These are phyloP conservation scores for Trametes elegans DNA, from an alignment of 768 basidiomycete species.

Conservation along the genomic window DNA sequence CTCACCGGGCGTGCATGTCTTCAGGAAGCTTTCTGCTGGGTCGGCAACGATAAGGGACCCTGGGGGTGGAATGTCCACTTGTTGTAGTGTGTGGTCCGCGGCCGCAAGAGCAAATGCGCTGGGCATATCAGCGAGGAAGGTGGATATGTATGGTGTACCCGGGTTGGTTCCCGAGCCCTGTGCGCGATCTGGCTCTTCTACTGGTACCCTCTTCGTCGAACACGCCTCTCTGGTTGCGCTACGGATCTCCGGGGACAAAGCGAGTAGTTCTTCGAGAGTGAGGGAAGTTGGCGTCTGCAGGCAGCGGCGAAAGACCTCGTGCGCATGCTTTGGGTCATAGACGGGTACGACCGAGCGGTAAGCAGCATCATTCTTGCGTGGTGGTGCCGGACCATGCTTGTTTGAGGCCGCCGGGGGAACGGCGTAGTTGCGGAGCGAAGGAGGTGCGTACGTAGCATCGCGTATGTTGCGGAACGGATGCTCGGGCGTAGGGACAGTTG, in stretches of 20 bases:
- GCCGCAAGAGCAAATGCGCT: background rate
- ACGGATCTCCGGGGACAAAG: constrained; percentile 7
- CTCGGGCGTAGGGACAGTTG: background rate
- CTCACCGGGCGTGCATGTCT: background rate
- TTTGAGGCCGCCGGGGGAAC: background rate
- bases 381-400: too few relatives aligned
- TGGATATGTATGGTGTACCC: background rate
- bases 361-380: constrained; percentile 2
- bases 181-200: background rate
- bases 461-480: constrained; percentile 9
- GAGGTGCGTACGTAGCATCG: constrained; percentile 2
- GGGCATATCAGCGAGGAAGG: constrained; percentile 8
- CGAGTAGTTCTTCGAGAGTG: background rate
- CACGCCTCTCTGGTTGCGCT: background rate
- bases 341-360: background rate
- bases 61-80: background rate
- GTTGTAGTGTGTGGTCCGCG: background rate
- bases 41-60: constrained; percentile 11
- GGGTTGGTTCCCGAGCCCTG: too few relatives aligned
- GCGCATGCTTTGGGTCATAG: background rate
- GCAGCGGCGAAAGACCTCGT: background rate
- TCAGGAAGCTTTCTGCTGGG: constrained; percentile 16
- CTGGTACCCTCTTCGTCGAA: background rate
- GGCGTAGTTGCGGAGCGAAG: constrained; percentile 16
- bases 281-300: background rate